Percentiles rank a stretch among this genome's conserved stretches.
Conservation (phyloP, 768 basidiomycete species). For the Tephrocybe sp. region DNA sequence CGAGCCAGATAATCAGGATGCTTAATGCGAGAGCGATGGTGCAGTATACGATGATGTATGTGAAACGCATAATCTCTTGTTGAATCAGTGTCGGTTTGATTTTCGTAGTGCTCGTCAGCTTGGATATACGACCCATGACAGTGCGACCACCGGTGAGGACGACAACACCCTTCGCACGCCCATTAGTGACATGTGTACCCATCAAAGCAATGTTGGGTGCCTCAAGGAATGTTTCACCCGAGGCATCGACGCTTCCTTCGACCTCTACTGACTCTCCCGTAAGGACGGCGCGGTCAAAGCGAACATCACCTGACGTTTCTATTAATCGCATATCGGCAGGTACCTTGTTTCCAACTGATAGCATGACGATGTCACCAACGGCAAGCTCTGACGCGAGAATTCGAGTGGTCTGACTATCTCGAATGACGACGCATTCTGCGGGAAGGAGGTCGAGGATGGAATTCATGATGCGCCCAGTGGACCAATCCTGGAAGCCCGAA, state of each 20-base stretch:
- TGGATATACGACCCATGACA: conserved; percentile 51
- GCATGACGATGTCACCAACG: conserved; percentile 10
- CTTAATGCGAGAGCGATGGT: conserved; percentile 38
- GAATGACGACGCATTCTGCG: conserved; percentile 11
- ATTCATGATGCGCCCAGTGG: conserved; percentile 15
- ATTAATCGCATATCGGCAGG: conserved; percentile 48
- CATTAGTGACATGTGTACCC: conserved; percentile 38
- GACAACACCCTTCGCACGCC: conserved; percentile 35
- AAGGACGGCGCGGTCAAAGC: conserved; percentile 50
- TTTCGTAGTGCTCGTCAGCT: conserved; percentile 44
- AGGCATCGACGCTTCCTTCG: conserved; percentile 34
- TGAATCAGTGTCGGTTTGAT: conserved; percentile 46
- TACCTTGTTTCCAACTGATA: conserved; percentile 14
- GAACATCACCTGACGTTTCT: conserved; percentile 45
- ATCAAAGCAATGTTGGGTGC: conserved; percentile 46
- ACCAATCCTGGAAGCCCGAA: conserved; percentile 13
- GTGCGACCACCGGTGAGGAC: conserved; percentile 40
- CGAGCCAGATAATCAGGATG: conserved; percentile 38
- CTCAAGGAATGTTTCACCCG: conserved; percentile 43
- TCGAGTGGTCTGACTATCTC: conserved; percentile 7
- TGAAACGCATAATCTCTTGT: conserved; percentile 46
- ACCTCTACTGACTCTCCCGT: conserved; percentile 49
- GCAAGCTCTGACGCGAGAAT: conserved; percentile 15
- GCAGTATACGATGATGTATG: conserved; percentile 43
- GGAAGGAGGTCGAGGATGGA: conserved; percentile 15